Conservation (phyloP, 805 yeast genomes). For the Metschnikowia chrysomelidarum region DNA sequence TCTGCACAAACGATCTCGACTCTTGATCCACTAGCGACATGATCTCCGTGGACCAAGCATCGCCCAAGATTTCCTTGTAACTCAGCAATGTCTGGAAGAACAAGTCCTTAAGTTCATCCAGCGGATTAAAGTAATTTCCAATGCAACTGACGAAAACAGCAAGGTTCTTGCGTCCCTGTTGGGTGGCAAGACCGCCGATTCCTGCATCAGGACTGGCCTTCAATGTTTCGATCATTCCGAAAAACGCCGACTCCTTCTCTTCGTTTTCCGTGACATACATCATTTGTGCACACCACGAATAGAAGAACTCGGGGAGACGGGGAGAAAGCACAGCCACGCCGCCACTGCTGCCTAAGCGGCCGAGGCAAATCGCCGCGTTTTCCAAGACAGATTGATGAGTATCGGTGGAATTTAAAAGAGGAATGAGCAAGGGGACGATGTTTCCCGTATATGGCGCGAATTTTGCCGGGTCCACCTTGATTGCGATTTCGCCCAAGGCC, state of each 20-base stretch:
- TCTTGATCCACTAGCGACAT: constrained; percentile 32
- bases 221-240: constrained; percentile 76
- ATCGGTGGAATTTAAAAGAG: constrained; percentile 53
- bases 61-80: constrained; percentile 49
- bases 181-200: constrained; percentile 46
- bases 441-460: constrained; percentile 53
- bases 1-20: constrained; percentile 19
- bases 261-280: constrained; percentile 69
- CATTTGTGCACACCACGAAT: constrained; percentile 72
- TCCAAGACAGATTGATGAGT: constrained; percentile 68
- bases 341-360: constrained; percentile 68
- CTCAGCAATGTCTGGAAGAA: constrained; percentile 47
- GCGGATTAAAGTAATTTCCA: constrained; percentile 52
- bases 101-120: constrained; percentile 40
- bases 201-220: constrained; percentile 62
- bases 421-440: constrained; percentile 54
- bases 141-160: constrained; percentile 58
- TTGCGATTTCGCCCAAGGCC: constrained; percentile 86
- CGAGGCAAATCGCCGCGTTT: constrained; percentile 86
- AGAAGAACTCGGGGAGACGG: constrained; percentile 54
- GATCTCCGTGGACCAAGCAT: constrained; percentile 33
- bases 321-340: constrained; percentile 51
- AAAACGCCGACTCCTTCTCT: constrained; percentile 85
- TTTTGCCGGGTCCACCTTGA: constrained; percentile 49
- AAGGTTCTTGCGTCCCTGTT: constrained; percentile 46